Evolutionary conservation across 371 early-diverging fungal species (phyloP), one percentile per base, ranked within the genome.

Genomic region (Phascolomyces articulosus): DNA sequence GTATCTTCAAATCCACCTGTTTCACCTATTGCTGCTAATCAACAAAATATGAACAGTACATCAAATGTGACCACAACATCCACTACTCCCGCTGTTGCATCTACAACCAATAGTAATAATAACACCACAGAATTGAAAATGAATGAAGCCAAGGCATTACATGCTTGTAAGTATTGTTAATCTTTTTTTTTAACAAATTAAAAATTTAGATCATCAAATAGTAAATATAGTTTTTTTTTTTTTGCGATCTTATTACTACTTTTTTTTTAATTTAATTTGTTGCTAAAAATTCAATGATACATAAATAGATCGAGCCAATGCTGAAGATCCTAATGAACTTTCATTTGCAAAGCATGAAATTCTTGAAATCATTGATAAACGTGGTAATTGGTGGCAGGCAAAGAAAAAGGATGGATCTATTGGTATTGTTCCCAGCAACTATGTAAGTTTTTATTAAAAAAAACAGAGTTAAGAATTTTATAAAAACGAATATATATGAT

Each of bases 311-410:
- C 83, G 85, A 29, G 95, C 96, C 26, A 94, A 90, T 78, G 87
- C 90, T 0, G 92, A 92, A 40, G 98, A 97, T 78, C 92, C 93
- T 24, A 93, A 93, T 67, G 98, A 97, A 74, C 70, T 97, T 8
- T 88, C 91, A 2, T 95, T 96, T 77, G 71, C 62, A 9, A 95
- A 95, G 77, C 93, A 90, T 59, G 96, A 96, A 62, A 67, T 87
- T 3, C 69, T 97, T 72, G 93, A 93, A 53, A 88, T 97, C 54
- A 69, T 93, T 24, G 95, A 96, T 73, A 91, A 86, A 67, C 88
- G 90, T 70, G 97, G 97, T 65, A 95, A 95, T 70, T 97, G 97
- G 97, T 97, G 97, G 97, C 93, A 95, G 75, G 96, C 93, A 51
- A 88, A 87, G 65, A 90, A 90, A 65, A 74, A 79, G 29, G 90